phyloP scores from a whole-genome alignment of 73 alveolate genomes.

The Uronychia setigera region DNA sequence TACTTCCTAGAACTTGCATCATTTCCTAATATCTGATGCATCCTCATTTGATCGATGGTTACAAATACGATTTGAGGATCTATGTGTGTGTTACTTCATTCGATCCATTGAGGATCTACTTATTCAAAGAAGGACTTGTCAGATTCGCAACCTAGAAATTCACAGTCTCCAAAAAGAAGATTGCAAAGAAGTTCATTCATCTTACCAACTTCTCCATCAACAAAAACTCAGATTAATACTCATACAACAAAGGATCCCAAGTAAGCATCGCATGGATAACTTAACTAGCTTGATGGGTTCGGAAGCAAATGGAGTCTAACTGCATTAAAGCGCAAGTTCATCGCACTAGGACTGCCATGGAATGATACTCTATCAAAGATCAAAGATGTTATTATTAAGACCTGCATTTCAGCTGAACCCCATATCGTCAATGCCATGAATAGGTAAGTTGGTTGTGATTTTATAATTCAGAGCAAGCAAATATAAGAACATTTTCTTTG shows the following conservation, averaged over 20 bases:
- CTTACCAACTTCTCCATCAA: conserved; percentile 94
- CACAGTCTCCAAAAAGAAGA: conserved; percentile 55
- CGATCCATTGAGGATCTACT: conserved; percentile 94
- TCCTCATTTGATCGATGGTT: conserved; percentile 94
- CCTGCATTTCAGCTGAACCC: conserved; percentile 65
- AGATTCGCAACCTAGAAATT: conserved; percentile 96
- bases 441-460: conserved; percentile 21
- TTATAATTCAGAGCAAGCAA: neutral
- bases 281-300: conserved; percentile 68
- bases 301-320: conserved; percentile 77
- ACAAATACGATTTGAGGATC: conserved; percentile 92
- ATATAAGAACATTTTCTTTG: conserved; percentile 75
- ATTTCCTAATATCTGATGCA: conserved; percentile 86
- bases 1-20: conserved; percentile 68
- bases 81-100: conserved; percentile 91
- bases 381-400: conserved; percentile 73
- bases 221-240: conserved; percentile 71
- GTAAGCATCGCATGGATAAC: conserved; percentile 66
- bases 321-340: conserved; percentile 22
- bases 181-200: conserved; percentile 91
- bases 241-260: conserved; percentile 70
- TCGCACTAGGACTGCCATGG: neutral
- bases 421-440: conserved; percentile 61
- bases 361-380: conserved; percentile 65
- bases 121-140: conserved; percentile 96